These are phyloP conservation scores for Hanseniaspora lindneri DNA, from an alignment of 805 yeast genomes.

Conservation along the genomic window DNA sequence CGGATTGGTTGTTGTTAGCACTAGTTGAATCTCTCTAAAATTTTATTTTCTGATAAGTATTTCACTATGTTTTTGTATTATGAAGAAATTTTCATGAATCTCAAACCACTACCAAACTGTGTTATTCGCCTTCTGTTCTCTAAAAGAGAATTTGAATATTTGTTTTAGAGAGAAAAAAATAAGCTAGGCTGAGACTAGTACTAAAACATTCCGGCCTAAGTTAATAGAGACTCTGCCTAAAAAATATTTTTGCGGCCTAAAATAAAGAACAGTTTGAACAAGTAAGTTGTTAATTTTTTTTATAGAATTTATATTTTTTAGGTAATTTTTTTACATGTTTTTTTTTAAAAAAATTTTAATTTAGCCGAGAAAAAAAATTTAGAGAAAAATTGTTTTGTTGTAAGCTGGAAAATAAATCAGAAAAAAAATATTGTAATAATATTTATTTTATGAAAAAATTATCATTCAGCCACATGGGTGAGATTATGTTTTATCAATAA, in stretches of 20 bases:
- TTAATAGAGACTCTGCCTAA: background rate
- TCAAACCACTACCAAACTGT: background rate
- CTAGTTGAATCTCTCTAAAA: no score
- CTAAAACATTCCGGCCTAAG: background rate
- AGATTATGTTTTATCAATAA: no score
- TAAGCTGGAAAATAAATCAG: no score
- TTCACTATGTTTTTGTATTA: no score
- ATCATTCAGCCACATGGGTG: background rate
- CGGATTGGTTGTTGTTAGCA: conserved; percentile 15
- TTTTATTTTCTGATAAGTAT: no score
- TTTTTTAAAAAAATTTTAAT: no score
- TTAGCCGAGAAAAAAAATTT: no score
- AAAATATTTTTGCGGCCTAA: background rate
- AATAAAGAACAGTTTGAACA: background rate
- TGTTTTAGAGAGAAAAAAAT: background rate
- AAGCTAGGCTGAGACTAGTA: background rate
- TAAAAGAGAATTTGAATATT: background rate
- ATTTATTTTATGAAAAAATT: no score
- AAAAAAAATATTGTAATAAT: no score
- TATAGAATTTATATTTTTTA: no score
- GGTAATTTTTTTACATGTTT: no score
- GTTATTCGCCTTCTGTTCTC: background rate
- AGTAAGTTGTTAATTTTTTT: background rate
- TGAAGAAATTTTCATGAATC: background rate
- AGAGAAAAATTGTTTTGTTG: no score